Percentiles rank a stretch among this genome's conserved stretches.
Conservation (phyloP, 441 rosid genomes). For the Populus hybrid region DNA sequence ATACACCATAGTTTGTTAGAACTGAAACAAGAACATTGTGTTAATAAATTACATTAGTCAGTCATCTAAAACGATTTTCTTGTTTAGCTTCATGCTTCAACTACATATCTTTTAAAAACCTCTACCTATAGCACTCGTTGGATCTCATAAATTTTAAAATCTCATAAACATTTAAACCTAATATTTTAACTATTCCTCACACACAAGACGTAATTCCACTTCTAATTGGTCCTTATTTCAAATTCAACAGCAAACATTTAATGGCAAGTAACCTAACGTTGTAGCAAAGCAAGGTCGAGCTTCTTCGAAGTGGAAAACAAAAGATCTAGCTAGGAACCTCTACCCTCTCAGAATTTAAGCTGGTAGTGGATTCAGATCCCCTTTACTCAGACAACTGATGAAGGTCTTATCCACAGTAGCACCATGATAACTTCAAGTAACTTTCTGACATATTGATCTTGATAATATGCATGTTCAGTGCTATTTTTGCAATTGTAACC, state of each 20-base stretch:
- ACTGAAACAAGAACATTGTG: not conserved
- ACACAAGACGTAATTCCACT: not conserved
- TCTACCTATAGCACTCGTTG: not conserved
- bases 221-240: not conserved
- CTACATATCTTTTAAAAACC: not conserved
- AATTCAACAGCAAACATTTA: not conserved
- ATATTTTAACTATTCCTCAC: not conserved
- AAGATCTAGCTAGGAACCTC: not conserved
- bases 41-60: not conserved
- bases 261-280: not conserved
- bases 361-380: not conserved
- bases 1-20: not conserved
- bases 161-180: too few relatives aligned
- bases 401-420: not conserved
- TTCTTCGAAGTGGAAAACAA: not conserved
- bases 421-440: not conserved
- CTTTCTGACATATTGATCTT: not conserved
- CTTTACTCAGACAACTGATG: not conserved
- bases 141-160: too few relatives aligned
- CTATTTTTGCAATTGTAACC: too few relatives aligned
- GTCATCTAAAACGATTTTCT: not conserved
- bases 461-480: not conserved
- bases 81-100: not conserved
- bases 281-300: not conserved
- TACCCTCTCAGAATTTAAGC: not conserved